phyloP scores from a whole-genome alignment of 2,329 filamentous ascomycete genomes.

The Neoascochyta sp. region DNA sequence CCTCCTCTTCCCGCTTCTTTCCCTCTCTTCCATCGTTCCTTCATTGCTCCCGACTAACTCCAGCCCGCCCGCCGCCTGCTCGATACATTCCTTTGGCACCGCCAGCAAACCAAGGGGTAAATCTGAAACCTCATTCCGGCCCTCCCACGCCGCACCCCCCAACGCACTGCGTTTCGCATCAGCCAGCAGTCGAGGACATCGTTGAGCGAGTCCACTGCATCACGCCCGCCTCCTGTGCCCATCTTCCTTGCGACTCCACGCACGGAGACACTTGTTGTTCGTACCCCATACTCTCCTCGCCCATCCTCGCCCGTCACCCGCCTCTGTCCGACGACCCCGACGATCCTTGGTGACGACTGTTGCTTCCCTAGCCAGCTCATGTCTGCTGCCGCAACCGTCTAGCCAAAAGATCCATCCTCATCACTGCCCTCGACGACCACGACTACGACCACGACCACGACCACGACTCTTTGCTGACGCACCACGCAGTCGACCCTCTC shows the following conservation, averaged over 20 bases:
- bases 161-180: conserved; percentile 39
- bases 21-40: conserved; percentile 1
- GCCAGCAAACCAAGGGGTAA: conserved; percentile 26
- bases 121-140: conserved; percentile 31
- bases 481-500: conserved; percentile 16
- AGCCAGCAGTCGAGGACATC: conserved; percentile 25
- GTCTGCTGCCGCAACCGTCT: no score
- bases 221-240: conserved; percentile 13
- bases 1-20: not conserved
- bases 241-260: conserved; percentile 10
- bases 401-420: no score
- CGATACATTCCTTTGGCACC: conserved; percentile 30
- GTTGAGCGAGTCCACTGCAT: conserved; percentile 34
- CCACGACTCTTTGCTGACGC: conserved; percentile 15
- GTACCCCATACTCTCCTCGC: no score
- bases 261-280: no score
- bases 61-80: conserved; percentile 5
- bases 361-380: no score
- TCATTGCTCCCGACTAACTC: conserved; percentile 6
- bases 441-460: no score
- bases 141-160: conserved; percentile 24
- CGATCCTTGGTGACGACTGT: no score
- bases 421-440: no score
- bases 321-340: no score
- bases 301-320: no score